A percentile compares a stretch with the other conserved stretches of the same genome.
phyloP scores from a whole-genome alignment of 2,329 filamentous ascomycete species.

The Didymella sp. region DNA sequence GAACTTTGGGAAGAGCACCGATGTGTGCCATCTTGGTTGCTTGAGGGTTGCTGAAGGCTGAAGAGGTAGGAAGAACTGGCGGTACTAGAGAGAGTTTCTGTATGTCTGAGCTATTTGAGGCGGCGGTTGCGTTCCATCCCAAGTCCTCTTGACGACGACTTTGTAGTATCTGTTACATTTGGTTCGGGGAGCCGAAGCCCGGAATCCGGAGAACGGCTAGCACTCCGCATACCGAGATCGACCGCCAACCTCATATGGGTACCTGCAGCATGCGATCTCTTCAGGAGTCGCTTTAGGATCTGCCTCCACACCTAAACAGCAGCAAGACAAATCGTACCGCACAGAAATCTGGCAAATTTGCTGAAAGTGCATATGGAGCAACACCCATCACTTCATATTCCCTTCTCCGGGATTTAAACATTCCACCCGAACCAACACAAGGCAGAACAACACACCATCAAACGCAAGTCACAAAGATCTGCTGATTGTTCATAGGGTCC shows the following conservation, averaged over 20 bases:
- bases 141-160: neutral
- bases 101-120: too few relatives aligned
- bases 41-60: too few relatives aligned
- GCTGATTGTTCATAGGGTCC: too few relatives aligned
- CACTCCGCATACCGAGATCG: slow-evolving; percentile 24
- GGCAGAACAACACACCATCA: too few relatives aligned
- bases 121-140: neutral
- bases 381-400: neutral
- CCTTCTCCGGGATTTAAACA: neutral
- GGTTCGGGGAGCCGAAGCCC: slow-evolving; percentile 35
- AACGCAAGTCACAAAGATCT: too few relatives aligned
- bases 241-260: slow-evolving; percentile 1
- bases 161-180: slow-evolving; percentile 20
- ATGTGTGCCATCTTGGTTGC: slow-evolving; percentile 40
- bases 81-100: too few relatives aligned
- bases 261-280: neutral
- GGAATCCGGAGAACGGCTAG: slow-evolving; percentile 20
- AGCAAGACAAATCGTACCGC: neutral
- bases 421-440: too few relatives aligned
- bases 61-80: too few relatives aligned
- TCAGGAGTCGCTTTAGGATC: too few relatives aligned
- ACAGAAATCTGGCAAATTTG: neutral
- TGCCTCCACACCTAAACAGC: neutral
- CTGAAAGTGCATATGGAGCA: neutral
- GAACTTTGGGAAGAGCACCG: slow-evolving; percentile 41